Evolutionary conservation across 345 rosid genomes (phyloP).

Genomic region (Dipteronia dyeriana): DNA sequence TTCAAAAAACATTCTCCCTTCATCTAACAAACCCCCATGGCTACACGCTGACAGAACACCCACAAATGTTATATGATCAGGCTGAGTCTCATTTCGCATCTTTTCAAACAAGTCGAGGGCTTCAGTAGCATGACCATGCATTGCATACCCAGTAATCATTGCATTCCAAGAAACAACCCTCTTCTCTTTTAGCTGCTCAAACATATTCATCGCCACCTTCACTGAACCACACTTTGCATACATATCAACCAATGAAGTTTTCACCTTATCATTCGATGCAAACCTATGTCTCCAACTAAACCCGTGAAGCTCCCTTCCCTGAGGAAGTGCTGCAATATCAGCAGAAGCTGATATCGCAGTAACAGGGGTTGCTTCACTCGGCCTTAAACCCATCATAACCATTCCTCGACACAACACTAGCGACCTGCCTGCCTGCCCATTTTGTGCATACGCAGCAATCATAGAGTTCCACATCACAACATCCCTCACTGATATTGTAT

Average conservation of each 20-base stretch:
- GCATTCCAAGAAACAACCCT: conserved; percentile 41
- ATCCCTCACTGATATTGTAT: conserved; percentile 29
- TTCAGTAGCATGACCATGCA: conserved; percentile 33
- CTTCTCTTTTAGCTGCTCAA: conserved; percentile 31
- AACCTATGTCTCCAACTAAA: conserved; percentile 37
- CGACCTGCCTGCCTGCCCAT: conserved; percentile 26
- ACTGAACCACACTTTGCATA: conserved; percentile 72
- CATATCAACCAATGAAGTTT: conserved; percentile 74
- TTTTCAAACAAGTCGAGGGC: conserved; percentile 34
- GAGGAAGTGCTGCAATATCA: conserved; percentile 29
- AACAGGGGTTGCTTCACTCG: conserved; percentile 39
- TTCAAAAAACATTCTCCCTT: conserved; percentile 33
- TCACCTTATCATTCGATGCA: conserved; percentile 34
- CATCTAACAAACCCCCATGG: conserved; percentile 39
- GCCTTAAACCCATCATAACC: conserved; percentile 28
- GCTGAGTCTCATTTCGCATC: conserved; percentile 25
- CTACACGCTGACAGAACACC: conserved; percentile 47
- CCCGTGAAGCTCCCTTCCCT: conserved; percentile 42
- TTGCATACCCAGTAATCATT: conserved; percentile 43
- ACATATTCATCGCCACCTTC: conserved; percentile 33
- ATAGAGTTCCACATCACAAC: conserved; percentile 44
- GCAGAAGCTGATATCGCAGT: conserved; percentile 37
- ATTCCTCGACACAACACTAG: conserved; percentile 36
- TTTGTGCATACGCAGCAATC: conserved; percentile 39
- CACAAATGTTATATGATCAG: conserved; percentile 37